These are phyloP conservation scores for Ceratobasidium sp. DNA, from an alignment of 1,284 basidiomycete species.

Conservation along the genomic window DNA sequence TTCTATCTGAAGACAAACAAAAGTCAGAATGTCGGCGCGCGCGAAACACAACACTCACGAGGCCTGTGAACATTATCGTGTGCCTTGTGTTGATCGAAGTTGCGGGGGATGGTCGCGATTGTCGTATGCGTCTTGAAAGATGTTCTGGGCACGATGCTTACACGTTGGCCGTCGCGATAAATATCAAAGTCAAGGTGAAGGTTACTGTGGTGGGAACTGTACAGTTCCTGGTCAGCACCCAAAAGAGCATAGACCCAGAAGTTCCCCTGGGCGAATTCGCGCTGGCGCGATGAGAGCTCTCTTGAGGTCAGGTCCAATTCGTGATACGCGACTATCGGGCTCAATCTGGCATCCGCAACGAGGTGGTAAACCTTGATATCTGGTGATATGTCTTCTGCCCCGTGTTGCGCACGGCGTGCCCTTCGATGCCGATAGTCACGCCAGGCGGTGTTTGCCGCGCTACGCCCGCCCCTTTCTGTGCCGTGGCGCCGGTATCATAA, in stretches of 20 bases:
- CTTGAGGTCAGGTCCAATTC: constrained; percentile 16
- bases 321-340: constrained; percentile 2
- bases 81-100: constrained; percentile 4
- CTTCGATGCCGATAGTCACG: not conserved
- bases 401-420: not conserved
- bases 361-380: not conserved
- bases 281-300: constrained; percentile 8
- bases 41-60: constrained; percentile 41
- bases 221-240: not conserved
- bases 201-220: constrained; percentile 16
- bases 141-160: not conserved
- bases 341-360: constrained; percentile 18
- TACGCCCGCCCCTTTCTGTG: not conserved
- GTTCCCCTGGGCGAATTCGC: constrained; percentile 20
- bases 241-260: constrained; percentile 13
- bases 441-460: constrained; percentile 7
- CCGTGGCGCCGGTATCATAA: constrained; percentile 25
- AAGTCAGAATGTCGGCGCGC: constrained; percentile 2
- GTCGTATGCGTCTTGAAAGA: not conserved
- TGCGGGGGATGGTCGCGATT: constrained; percentile 26
- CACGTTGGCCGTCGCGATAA: constrained; percentile 30
- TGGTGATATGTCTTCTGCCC: constrained; percentile 12
- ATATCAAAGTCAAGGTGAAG: not conserved
- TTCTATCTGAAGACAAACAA: constrained; percentile 60
- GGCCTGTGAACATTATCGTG: constrained; percentile 47